These are phyloP conservation scores for Septoria petroselini DNA, from an alignment of 2,329 filamentous ascomycete species.

Conservation along the genomic window DNA sequence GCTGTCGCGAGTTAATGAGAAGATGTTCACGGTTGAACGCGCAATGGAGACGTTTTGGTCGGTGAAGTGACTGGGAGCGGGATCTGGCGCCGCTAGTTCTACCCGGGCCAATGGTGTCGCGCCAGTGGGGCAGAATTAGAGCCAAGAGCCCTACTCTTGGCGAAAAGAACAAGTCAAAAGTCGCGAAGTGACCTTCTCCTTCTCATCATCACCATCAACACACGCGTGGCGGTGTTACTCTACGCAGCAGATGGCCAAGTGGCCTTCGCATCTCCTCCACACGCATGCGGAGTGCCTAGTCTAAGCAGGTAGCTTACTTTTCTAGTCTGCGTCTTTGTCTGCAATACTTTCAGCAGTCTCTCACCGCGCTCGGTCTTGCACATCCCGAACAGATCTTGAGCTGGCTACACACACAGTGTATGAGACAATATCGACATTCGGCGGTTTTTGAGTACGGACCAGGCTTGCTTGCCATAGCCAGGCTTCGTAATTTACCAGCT, in stretches of 20 bases:
- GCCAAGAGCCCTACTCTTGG: too few species aligned
- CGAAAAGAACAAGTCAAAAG: too few species aligned
- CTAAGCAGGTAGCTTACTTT: too few species aligned
- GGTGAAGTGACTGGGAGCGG: background rate
- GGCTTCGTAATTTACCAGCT: constrained; percentile 34
- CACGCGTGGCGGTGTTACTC: too few species aligned
- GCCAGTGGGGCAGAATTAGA: too few species aligned
- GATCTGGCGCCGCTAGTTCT: constrained; percentile 1
- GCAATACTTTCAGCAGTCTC: constrained; percentile 22
- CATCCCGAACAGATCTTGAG: constrained; percentile 32
- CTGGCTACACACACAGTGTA: constrained; percentile 27
- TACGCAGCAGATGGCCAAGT: constrained; percentile 1
- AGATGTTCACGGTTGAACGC: background rate
- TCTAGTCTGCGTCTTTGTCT: background rate
- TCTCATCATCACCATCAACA: too few species aligned
- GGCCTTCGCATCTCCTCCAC: too few species aligned
- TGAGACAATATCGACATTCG: constrained; percentile 32
- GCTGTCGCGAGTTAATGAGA: background rate
- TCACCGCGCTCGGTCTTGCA: constrained; percentile 35
- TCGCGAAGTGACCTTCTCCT: too few species aligned
- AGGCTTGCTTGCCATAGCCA: constrained; percentile 24
- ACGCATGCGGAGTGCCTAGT: too few species aligned
- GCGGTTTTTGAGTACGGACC: constrained; percentile 36
- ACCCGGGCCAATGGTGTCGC: background rate
- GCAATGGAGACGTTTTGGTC: constrained; percentile 6